These are phyloP conservation scores for Phytopythium mirpurense DNA, from an alignment of 352 stramenopile species.

Conservation along the genomic window DNA sequence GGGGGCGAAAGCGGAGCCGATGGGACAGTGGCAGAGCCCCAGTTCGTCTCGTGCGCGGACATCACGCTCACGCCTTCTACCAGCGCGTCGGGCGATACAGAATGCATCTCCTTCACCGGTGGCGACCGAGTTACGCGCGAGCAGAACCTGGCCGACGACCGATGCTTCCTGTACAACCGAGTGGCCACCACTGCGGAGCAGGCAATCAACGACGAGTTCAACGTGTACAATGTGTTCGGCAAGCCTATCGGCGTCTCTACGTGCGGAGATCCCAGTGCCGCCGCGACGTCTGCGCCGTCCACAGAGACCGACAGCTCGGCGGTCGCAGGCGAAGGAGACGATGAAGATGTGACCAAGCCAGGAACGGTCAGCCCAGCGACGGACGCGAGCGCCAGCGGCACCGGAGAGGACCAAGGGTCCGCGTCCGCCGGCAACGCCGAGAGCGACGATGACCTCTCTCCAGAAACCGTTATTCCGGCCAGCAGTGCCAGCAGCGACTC, in stretches of 20 bases:
- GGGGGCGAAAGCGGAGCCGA: slow-evolving; percentile 29
- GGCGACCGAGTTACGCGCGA: slow-evolving; percentile 46
- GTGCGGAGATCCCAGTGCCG: background rate
- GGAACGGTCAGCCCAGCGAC: slow-evolving; percentile 1
- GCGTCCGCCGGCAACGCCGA: too few relatives aligned
- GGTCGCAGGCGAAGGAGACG: background rate
- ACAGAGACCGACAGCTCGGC: background rate
- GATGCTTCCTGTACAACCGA: slow-evolving; percentile 58
- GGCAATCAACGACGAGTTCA: slow-evolving; percentile 30
- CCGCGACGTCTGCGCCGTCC: background rate
- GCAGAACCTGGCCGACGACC: slow-evolving; percentile 21
- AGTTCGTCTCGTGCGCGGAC: slow-evolving; percentile 49
- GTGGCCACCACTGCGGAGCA: slow-evolving; percentile 36
- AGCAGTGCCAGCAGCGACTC: slow-evolving; percentile 1
- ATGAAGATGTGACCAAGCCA: background rate
- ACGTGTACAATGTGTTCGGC: slow-evolving; percentile 46
- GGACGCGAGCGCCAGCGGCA: background rate
- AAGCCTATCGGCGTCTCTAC: slow-evolving; percentile 14
- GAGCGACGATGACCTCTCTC: background rate
- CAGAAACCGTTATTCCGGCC: background rate
- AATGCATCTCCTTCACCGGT: slow-evolving; percentile 39
- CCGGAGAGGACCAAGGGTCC: background rate
- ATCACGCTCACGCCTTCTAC: slow-evolving; percentile 33
- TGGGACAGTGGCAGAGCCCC: slow-evolving; percentile 31
- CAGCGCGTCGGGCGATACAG: slow-evolving; percentile 18